Percentiles rank a stretch among this genome's conserved stretches.
phyloP scores from a whole-genome alignment of 2,329 filamentous ascomycete species.

The Penicillium sp. region DNA sequence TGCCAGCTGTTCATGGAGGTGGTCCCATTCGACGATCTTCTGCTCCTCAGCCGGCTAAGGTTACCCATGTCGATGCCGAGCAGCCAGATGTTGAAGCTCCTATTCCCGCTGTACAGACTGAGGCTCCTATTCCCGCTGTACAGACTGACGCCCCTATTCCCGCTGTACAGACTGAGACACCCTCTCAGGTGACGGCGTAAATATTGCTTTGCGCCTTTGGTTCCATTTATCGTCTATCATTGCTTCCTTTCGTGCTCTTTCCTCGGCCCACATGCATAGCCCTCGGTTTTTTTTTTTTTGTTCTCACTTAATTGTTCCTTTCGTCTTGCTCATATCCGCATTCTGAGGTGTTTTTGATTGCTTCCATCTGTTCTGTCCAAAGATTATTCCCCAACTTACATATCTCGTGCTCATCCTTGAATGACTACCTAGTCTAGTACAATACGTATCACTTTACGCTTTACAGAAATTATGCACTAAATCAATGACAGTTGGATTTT shows the following conservation, averaged over 20 bases:
- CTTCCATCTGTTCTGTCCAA: not conserved
- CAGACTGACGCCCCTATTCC: constrained; percentile 20
- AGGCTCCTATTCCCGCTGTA: constrained; percentile 12
- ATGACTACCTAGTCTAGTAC: not conserved
- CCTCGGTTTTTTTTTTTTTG: not conserved
- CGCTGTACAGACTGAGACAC: constrained; percentile 14
- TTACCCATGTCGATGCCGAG: constrained; percentile 21
- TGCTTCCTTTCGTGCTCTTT: not conserved
- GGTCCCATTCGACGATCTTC: constrained; percentile 39
- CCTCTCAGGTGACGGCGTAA: constrained; percentile 23
- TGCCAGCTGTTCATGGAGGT: constrained; percentile 23
- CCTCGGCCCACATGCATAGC: constrained; percentile 21
- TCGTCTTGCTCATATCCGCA: not conserved
- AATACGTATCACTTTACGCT: not conserved
- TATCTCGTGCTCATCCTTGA: not conserved
- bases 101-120: constrained; percentile 18
- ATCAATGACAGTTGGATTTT: constrained; percentile 1
- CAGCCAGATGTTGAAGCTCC: constrained; percentile 21
- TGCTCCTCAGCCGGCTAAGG: constrained; percentile 28
- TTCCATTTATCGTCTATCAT: not conserved
- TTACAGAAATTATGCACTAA: not conserved
- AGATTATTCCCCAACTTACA: constrained; percentile 7
- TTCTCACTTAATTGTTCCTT: not conserved
- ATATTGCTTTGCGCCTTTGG: not conserved
- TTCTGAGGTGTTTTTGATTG: constrained; percentile 7